Evolutionary conservation across 495 filamentous ascomycete genomes (phyloP), one percentile per base, ranked within the genome.

Genomic region (Glarea lozoyensis): DNA sequence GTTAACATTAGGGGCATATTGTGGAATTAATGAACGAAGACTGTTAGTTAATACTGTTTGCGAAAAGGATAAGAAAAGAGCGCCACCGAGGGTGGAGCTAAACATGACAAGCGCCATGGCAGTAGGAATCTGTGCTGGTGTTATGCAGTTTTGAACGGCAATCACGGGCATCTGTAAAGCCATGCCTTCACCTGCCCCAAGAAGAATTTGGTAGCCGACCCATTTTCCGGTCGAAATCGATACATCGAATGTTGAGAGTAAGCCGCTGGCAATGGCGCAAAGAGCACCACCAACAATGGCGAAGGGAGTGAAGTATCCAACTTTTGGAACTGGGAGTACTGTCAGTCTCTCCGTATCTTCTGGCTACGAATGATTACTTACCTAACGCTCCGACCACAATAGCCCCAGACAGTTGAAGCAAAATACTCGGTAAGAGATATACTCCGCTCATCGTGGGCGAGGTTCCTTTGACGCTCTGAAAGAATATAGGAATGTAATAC

Each of bases 401-500:
- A 11, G 87, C 41, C 16, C 37, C 4, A 3, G 41, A 21, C 25
- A 50, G 40, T 21, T 40, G 34, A 36, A 64, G 68, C 33, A 74
- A 55, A 16, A 77, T 64, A 3, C 72, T 63, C 1, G 79, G 75
- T 7, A 83, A 55, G 15, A 73, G 75, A 60, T 76, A 75, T 55
- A 93, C 83, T 17, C 88, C 88, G 1, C 81, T 86, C 57, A 75
- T 60, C 19, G 70, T 58, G 2, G 78, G 72, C 12, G 64, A 64
- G 7, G 65, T 67, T 13, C 69, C 70, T 50, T 78, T 69, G 36
- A 80, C 78, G 4, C 75, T 76, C 60, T 92, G 85, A 63, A 89
- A 87, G 81, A 83, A 95, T 48, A 93, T 81, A 0, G 88, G 84
- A 18, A 94, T 60, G 67, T 83, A 81, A n/a, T n/a, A n/a, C n/a